Percentiles rank a stretch among this genome's conserved stretches.
Conservation (phyloP, 129 eudicot genomes). For the Artemisia tridentata region DNA sequence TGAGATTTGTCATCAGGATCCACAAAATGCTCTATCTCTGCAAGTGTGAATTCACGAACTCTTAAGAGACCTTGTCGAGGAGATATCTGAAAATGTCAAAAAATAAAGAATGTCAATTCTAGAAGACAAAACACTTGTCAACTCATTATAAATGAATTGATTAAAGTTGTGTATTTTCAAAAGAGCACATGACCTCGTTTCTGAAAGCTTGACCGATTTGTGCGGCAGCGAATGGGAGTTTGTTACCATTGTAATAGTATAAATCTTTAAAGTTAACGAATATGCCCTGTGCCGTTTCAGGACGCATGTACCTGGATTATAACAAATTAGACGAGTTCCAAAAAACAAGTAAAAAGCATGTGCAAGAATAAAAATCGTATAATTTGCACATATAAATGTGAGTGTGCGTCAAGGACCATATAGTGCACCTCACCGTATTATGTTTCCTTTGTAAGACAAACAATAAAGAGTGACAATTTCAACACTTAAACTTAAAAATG, state of each 20-base stretch:
- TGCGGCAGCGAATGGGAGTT: conserved; percentile 98
- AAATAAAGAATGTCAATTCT: neutral
- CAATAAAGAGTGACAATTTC: too few relatives aligned
- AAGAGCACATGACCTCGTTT: conserved; percentile 42
- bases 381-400: too few relatives aligned
- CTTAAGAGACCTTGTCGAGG: conserved; percentile 68
- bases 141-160: too few relatives aligned
- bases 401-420: too few relatives aligned
- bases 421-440: too few relatives aligned
- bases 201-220: conserved; percentile 92
- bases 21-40: conserved; percentile 67
- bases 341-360: neutral
- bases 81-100: conserved; percentile 42
- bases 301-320: conserved; percentile 69
- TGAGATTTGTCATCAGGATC: conserved; percentile 66
- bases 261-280: conserved; percentile 86
- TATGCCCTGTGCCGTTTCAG: conserved; percentile 85
- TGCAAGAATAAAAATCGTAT: neutral
- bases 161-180: neutral
- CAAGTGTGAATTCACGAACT: conserved; percentile 70
- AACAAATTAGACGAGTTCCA: neutral
- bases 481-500: too few relatives aligned
- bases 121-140: neutral
- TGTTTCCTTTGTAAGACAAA: too few relatives aligned
- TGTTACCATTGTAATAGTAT: conserved; percentile 89